Evolutionary conservation across 1,284 basidiomycete genomes (phyloP), one percentile per base, ranked within the genome.

Genomic region (Tylopilus orsonianus): DNA sequence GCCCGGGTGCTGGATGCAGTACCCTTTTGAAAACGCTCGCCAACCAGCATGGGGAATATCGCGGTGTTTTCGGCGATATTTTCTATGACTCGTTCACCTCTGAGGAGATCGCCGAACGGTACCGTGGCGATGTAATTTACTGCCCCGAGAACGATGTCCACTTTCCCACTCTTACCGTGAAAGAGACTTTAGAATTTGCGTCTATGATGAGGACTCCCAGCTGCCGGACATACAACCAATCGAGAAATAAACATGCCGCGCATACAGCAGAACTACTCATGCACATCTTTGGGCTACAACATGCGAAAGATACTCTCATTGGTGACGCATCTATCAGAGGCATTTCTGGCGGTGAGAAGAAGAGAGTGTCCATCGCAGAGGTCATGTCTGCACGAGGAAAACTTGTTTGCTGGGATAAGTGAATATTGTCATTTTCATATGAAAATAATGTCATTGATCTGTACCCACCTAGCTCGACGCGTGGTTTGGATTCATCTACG

Each of bases 311-410:
- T 34, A 83, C 80, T 0, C 70, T 74, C 5, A 83, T 93, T 36
- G 91, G 91, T 3, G 79, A 91, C 66, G 83, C 81, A 4, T 75
- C 78, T 10, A 75, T 90, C 2, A 73, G 88, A 12, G 91, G 90
- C 44, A 81, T 93, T 2, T 85, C 82, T 33, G 91, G 90, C 23
- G 91, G 92, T 10, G 85, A 90, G 68, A 80, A 79, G 57, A 85
- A 83, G 63, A 76, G 87, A 43, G 85, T 87, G 5, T 83, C 80
- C 4, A 80, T 80, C 56, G 73, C 75, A 5, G 77, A 83, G 57
- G 70, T 70, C 26, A 60, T 81, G 55, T 68, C 72, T 0, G 70
- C 68, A n/a, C 64, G 73, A 27, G 73, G 71, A 33, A 67, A 68
- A 16, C 64, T 83, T 4, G 65, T 71, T 29, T 68, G 67, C 16